Conservation (phyloP, 805 yeast species). For the Allodekkera sacchari region DNA sequence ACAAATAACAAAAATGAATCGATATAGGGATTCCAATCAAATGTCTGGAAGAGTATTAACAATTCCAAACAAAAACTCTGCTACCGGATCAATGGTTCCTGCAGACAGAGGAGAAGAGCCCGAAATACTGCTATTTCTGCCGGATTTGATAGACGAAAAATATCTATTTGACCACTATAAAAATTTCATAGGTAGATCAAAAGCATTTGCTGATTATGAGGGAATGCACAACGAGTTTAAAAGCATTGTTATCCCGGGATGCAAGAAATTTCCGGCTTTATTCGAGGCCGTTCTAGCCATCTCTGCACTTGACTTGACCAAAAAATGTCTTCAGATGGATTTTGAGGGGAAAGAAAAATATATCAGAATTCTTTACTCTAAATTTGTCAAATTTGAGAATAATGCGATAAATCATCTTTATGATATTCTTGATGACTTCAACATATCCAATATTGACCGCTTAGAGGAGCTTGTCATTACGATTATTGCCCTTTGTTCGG, state of each 20-base stretch:
- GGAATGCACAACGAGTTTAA: conserved; percentile 19
- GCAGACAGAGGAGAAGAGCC: conserved; percentile 3
- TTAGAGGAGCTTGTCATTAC: conserved; percentile 23
- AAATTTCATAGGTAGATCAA: conserved; percentile 15
- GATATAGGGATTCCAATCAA: not conserved
- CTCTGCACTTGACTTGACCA: conserved; percentile 18
- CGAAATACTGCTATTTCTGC: conserved; percentile 1
- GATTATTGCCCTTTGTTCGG: conserved; percentile 22
- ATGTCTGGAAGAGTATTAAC: conserved; percentile 2
- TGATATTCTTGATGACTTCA: conserved; percentile 17
- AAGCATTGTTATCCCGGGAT: conserved; percentile 19
- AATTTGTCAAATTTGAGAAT: conserved; percentile 18
- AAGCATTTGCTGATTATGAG: conserved; percentile 15
- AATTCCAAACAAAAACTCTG: conserved; percentile 1
- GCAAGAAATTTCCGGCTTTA: conserved; percentile 17
- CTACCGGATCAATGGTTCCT: conserved; percentile 1
- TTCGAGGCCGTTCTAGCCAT: conserved; percentile 20
- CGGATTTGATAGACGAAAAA: conserved; percentile 6
- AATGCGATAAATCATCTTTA: conserved; percentile 23
- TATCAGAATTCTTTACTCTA: conserved; percentile 5
- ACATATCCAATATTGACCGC: conserved; percentile 12
- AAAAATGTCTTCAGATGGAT: conserved; percentile 10
- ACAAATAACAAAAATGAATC: not conserved
- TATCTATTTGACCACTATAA: conserved; percentile 19
- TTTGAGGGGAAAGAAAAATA: not conserved